Evolutionary conservation across 2,329 filamentous ascomycete genomes (phyloP), one percentile per base, ranked within the genome.

Genomic region (Didymella pinodella): DNA sequence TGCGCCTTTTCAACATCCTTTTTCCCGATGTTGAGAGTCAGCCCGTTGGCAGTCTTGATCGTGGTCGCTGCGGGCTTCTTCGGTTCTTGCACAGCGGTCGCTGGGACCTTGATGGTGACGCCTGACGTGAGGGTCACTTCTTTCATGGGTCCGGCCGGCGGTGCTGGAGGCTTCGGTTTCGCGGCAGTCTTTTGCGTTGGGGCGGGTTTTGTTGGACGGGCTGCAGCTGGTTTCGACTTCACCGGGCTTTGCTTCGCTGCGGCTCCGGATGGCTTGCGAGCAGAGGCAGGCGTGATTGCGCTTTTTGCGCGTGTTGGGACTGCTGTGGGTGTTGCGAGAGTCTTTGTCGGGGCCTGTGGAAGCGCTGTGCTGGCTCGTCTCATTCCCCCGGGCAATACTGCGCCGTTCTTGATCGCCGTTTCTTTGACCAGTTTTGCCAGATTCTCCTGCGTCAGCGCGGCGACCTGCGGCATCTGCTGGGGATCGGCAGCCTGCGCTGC

Each of bases 341-440:
- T 68, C 38, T 66, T 70, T 4, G 68, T 71, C 1, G 66, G 66
- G 16, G 68, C 64, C 26, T 61, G 64, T 7, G 72, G 68, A 4
- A 74, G 22, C 34, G 73, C 69, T 16, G 72, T 74, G 28, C 62
- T 72, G 7, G 70, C 67, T 56, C 71, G 65, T 52, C 70, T 66
- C 65, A 69, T 65, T 1, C 71, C 71, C 8, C 69, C 66, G 4
- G 75, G 73, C 46, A 75, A 54, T 2, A 74, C 73, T 20, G 68
- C 73, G 4, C 75, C 75, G 51, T 70, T 74, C 54, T 72, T 67
- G 36, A 76, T 75, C 1, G 75, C 75, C 4, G 73, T 77, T 63
- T 77, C 75, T 51, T 76, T 77, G 7, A 77, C 75, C 5, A 77
- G 48, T 47, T 72, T 75, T 0, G 75, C 75, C 11, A 77, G 61